phyloP scores from a whole-genome alignment of 73 alveolate species.

The Uronychia binucleata region DNA sequence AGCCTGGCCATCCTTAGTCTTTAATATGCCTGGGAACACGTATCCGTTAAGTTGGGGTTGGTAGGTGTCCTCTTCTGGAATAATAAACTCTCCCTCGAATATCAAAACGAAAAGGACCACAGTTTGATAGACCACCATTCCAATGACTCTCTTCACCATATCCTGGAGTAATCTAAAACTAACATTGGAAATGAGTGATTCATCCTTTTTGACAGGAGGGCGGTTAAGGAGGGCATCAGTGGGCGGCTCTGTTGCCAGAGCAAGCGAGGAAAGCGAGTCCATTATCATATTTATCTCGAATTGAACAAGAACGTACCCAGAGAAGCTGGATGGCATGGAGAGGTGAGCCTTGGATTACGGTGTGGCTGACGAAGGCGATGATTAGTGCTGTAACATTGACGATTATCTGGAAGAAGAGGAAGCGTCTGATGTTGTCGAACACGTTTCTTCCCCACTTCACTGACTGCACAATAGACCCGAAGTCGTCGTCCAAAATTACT shows the following conservation, averaged over 20 bases:
- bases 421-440: constrained; percentile 74
- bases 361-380: constrained; percentile 82
- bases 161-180: background rate
- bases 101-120: constrained; percentile 12
- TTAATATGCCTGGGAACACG: background rate
- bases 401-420: constrained; percentile 77
- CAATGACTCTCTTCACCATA: constrained; percentile 56
- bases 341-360: constrained; percentile 72
- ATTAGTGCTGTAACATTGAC: constrained; percentile 82
- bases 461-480: constrained; percentile 74
- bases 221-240: constrained; percentile 70
- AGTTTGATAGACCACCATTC: constrained; percentile 37
- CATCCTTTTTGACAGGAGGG: constrained; percentile 78
- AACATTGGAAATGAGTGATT: constrained; percentile 57
- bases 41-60: background rate
- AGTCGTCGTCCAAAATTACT: constrained; percentile 77
- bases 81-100: constrained; percentile 22
- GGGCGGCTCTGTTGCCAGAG: constrained; percentile 94
- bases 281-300: constrained; percentile 67
- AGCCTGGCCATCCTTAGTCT: background rate
- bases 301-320: constrained; percentile 33
- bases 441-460: constrained; percentile 83
- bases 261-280: constrained; percentile 76
- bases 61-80: constrained; percentile 23
- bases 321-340: constrained; percentile 77